Evolutionary conservation across 129 eudicot genomes (phyloP), one percentile per base, ranked within the genome.

Genomic region (Lactuca sativa): DNA sequence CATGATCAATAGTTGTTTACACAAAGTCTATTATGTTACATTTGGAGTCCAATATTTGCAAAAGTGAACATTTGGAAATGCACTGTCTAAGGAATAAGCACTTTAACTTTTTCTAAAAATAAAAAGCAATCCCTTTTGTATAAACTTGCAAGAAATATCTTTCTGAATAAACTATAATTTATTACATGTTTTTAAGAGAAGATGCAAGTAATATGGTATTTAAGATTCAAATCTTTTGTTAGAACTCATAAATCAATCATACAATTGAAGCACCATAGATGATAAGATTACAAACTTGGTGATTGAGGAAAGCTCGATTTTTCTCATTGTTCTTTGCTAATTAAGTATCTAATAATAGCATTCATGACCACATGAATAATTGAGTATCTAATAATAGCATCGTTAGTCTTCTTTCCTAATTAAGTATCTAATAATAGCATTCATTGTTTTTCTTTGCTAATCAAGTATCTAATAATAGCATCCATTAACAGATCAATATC

Each of bases 31-130:
- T 47, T 47, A 15, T 9, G 52, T 47, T 12, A 47, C 52, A 47
- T 47, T 47, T 47, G 52, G 52, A 10, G 52, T 47, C 52, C 52
- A 62, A 62, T 37, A 15, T 62, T 25, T n/a, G 9, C n/a, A 62
- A 62, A 62, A 38, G 32, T 4, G 67, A 15, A 34, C 66, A 61
- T 61, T 47, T 61, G 48, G 66, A 61, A 61, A 61, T 15, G 51
- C 66, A 36, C 13, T 15, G 14, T 7, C 41, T 31, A 59, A 34
- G 65, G 38, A 47, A 59, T 59, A 59, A 32, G 11, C 44, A 59
- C 65, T 59, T 11, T 33, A 34, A n/a, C 31, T 61, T 61, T 61
- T 15, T 7, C 18, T 34, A 61, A 36, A 10, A 61, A 34, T 15
- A 61, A 36, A 15, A 61, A 61, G 49, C 7, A 61, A 36, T 38